phyloP scores from a whole-genome alignment of 2,329 filamentous ascomycete species.

The Xylaria sp. region DNA sequence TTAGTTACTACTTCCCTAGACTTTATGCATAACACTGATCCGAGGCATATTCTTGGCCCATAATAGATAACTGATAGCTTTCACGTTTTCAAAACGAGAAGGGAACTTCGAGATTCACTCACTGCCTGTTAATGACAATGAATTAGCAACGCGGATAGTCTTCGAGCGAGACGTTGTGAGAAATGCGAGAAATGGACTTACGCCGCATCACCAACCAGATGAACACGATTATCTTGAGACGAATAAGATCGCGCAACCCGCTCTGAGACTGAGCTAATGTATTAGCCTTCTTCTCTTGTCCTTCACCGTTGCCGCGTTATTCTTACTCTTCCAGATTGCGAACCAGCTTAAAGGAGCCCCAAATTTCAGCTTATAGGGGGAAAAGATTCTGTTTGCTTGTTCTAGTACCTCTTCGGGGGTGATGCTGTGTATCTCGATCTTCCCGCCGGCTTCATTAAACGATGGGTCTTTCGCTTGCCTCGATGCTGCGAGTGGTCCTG shows the following conservation, averaged over 20 bases:
- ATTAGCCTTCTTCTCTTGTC: neutral
- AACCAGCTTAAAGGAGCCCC: slow-evolving; percentile 50
- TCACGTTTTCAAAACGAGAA: no score
- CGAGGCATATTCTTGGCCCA: no score
- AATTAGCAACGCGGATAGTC: neutral
- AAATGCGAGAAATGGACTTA: slow-evolving; percentile 33
- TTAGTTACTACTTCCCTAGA: neutral
- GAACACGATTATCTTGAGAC: no score
- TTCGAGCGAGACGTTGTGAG: neutral
- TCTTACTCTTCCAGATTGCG: slow-evolving; percentile 49
- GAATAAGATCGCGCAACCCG: slow-evolving; percentile 41
- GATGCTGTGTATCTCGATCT: slow-evolving; percentile 48
- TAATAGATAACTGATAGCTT: no score
- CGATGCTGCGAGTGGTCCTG: slow-evolving; percentile 41
- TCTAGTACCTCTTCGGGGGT: slow-evolving; percentile 51
- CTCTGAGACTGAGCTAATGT: slow-evolving; percentile 45
- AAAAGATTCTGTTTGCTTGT: slow-evolving; percentile 50
- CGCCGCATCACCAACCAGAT: slow-evolving; percentile 43
- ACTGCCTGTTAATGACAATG: neutral
- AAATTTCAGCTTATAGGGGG: slow-evolving; percentile 49
- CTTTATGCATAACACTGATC: no score
- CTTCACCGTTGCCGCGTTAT: neutral
- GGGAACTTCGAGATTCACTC: neutral
- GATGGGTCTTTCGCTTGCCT: slow-evolving; percentile 42
- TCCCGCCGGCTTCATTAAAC: slow-evolving; percentile 46